Conservation (phyloP, 176 grass and related monocot species). For the Chrysopogon serrulatus region DNA sequence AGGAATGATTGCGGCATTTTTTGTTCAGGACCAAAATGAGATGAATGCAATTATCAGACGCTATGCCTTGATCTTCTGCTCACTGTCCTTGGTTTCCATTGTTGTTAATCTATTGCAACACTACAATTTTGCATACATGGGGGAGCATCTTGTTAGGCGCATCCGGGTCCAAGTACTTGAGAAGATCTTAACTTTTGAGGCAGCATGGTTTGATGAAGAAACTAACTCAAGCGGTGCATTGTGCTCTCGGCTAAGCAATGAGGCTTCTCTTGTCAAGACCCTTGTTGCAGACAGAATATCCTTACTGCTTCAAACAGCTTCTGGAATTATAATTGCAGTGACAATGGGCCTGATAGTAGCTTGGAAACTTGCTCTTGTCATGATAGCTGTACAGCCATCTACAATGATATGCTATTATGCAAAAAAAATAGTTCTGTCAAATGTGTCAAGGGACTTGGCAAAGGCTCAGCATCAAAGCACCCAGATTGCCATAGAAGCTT, state of each 20-base stretch:
- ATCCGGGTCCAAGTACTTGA: slow-evolving; percentile 79
- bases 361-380: slow-evolving; percentile 98
- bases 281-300: slow-evolving; percentile 94
- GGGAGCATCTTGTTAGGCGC: slow-evolving; percentile 87
- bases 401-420: slow-evolving; percentile 89
- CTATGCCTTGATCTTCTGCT: slow-evolving; percentile 83
- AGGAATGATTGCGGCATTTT: slow-evolving; percentile 94
- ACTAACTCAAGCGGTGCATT: slow-evolving; percentile 79
- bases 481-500: slow-evolving; percentile 95
- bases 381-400: slow-evolving; percentile 95
- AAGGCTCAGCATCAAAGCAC: slow-evolving; percentile 90
- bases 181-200: slow-evolving; percentile 91
- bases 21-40: slow-evolving; percentile 68
- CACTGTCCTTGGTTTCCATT: slow-evolving; percentile 74
- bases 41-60: slow-evolving; percentile 76
- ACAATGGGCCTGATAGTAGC: slow-evolving; percentile 87
- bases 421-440: slow-evolving; percentile 92
- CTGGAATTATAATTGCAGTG: slow-evolving; percentile 76
- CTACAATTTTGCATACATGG: slow-evolving; percentile 93
- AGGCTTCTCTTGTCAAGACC: slow-evolving; percentile 91
- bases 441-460: slow-evolving; percentile 81
- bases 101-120: slow-evolving; percentile 84
- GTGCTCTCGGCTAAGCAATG: slow-evolving; percentile 83
- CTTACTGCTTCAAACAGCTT: slow-evolving; percentile 86
- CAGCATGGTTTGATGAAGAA: slow-evolving; percentile 96